These are phyloP conservation scores for Cutaneotrichosporon sp. DNA, from an alignment of 1,284 basidiomycete genomes.

Conservation along the genomic window DNA sequence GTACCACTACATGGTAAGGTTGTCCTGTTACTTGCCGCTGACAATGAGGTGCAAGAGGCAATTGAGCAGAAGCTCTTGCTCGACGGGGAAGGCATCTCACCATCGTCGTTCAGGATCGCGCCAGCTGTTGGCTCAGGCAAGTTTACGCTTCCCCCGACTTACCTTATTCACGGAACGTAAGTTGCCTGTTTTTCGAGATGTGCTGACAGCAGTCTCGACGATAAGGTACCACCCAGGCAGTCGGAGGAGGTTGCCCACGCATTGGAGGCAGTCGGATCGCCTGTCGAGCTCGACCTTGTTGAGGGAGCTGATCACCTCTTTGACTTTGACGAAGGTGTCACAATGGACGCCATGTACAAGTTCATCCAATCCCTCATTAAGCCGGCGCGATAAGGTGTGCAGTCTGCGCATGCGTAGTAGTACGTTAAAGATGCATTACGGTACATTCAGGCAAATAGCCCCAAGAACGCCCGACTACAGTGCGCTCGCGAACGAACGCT, in stretches of 20 bases:
- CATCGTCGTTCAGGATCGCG: slow-evolving; percentile 1
- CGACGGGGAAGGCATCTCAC: slow-evolving; percentile 1
- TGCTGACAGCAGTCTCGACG: slow-evolving; percentile 5
- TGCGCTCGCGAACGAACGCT: too few relatives aligned
- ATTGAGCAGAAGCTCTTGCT: slow-evolving; percentile 4
- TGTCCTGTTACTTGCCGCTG: too few relatives aligned
- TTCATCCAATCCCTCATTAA: neutral
- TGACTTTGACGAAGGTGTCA: slow-evolving; percentile 4
- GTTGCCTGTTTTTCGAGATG: too few relatives aligned
- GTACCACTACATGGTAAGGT: slow-evolving; percentile 12
- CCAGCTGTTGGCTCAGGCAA: slow-evolving; percentile 5
- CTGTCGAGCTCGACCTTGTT: slow-evolving; percentile 2
- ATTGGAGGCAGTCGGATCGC: neutral
- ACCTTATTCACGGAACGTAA: slow-evolving; percentile 13
- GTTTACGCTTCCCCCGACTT: slow-evolving; percentile 7
- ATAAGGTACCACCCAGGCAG: slow-evolving; percentile 13
- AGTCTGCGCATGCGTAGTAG: too few relatives aligned
- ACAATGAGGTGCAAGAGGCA: neutral
- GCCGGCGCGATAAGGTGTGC: too few relatives aligned
- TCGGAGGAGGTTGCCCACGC: slow-evolving; percentile 10
- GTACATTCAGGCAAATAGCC: too few relatives aligned
- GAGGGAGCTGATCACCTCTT: slow-evolving; percentile 13
- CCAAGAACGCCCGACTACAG: too few relatives aligned
- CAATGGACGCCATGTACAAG: neutral
- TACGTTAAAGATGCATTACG: too few relatives aligned